Conservation (phyloP, 148 eudicot species). For the Rheum nobile region DNA sequence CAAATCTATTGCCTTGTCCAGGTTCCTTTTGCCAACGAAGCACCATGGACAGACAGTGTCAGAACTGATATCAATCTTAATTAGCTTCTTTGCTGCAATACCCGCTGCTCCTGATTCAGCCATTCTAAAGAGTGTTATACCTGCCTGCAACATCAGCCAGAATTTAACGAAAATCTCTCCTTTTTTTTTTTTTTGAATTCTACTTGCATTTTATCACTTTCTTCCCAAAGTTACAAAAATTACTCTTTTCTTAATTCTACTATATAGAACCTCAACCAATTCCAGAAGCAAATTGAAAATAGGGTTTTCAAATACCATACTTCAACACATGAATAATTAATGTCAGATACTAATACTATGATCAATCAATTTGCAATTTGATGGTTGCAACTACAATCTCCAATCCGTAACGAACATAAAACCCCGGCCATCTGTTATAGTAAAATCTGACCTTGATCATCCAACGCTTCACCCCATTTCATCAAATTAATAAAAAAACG, state of each 20-base stretch:
- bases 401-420: neutral
- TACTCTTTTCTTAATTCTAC: too few species aligned
- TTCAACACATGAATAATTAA: neutral
- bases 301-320: neutral
- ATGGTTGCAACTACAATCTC: neutral
- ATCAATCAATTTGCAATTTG: neutral
- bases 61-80: conserved; percentile 54
- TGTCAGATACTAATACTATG: neutral
- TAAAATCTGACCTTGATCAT: neutral
- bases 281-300: neutral
- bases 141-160: neutral
- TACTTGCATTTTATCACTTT: too few species aligned
- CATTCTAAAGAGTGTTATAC: conserved; percentile 18
- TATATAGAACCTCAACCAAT: neutral
- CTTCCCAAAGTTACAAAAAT: too few species aligned
- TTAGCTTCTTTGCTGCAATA: conserved; percentile 44
- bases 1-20: conserved; percentile 68
- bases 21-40: conserved; percentile 82
- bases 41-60: conserved; percentile 99
- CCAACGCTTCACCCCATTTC: neutral
- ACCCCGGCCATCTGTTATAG: neutral
- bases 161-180: too few species aligned
- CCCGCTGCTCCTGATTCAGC: conserved; percentile 31
- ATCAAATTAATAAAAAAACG: neutral
- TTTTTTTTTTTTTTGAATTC: too few species aligned